Evolutionary conservation across 2,329 filamentous ascomycete species (phyloP).

Genomic region (Alternaria triticimaculans): DNA sequence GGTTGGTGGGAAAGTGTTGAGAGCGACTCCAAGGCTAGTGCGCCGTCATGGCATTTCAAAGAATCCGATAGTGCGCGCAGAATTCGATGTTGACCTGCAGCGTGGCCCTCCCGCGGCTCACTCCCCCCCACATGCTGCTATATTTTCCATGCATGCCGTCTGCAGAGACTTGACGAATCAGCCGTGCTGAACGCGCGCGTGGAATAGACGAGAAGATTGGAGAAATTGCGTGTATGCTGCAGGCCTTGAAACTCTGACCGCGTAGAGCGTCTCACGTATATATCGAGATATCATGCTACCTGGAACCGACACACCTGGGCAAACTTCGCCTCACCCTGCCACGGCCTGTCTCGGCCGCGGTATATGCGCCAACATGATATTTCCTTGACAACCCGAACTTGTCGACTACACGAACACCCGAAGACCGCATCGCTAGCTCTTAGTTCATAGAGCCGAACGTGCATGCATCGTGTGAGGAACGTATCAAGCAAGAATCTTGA

Average conservation of each 20-base stretch:
- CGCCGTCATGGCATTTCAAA: slow-evolving; percentile 14
- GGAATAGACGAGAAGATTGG: neutral
- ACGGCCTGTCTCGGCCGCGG: neutral
- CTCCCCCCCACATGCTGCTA: slow-evolving; percentile 1
- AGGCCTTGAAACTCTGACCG: neutral
- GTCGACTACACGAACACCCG: neutral
- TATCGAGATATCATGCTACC: neutral
- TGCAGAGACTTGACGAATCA: neutral
- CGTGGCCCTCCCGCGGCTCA: neutral
- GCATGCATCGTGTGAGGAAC: neutral
- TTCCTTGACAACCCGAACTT: neutral
- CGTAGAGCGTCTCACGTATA: neutral
- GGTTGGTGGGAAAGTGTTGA: slow-evolving; percentile 2
- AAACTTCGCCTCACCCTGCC: neutral
- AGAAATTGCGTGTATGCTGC: neutral
- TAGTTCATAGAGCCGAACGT: neutral
- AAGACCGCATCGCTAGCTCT: neutral
- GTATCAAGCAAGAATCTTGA: neutral
- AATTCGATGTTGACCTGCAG: slow-evolving; percentile 12
- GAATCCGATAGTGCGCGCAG: slow-evolving; percentile 15
- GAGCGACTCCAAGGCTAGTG: neutral
- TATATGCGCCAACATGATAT: neutral
- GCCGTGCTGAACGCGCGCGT: neutral
- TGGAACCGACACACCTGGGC: neutral
- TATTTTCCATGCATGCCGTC: neutral